A percentile compares a stretch with the other conserved stretches of the same genome.
Evolutionary conservation across 2,329 filamentous ascomycete genomes (phyloP).

Genomic region (Talaromyces verruculosus): DNA sequence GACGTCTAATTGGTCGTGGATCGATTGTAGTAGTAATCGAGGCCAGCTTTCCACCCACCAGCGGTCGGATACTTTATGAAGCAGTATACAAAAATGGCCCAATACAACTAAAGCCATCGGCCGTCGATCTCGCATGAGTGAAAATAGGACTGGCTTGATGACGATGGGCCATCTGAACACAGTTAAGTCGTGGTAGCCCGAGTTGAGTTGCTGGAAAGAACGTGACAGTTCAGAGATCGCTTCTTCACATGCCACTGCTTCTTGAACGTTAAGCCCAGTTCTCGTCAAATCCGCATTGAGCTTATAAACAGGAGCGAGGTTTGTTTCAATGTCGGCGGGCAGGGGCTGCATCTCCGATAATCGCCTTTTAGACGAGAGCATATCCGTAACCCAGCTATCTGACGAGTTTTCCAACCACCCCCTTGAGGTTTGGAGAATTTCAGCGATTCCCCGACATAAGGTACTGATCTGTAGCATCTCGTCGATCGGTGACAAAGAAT

Average conservation of each 20-base stretch:
- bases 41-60: constrained; percentile 70
- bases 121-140: constrained; percentile 59
- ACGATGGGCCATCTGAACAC: constrained; percentile 63
- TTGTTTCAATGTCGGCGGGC: constrained; percentile 25
- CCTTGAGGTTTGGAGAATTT: constrained; percentile 28
- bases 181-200: constrained; percentile 24
- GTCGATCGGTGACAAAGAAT: constrained; percentile 25
- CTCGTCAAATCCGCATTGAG: constrained; percentile 24
- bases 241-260: constrained; percentile 27
- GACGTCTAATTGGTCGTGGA: constrained; percentile 34
- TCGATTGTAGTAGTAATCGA: constrained; percentile 66
- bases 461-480: constrained; percentile 30
- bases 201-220: constrained; percentile 26
- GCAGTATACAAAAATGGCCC: constrained; percentile 65
- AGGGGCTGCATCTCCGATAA: constrained; percentile 22
- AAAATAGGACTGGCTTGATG: constrained; percentile 64
- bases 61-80: constrained; percentile 59
- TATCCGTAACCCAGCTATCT: constrained; percentile 23
- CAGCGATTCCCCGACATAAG: constrained; percentile 32
- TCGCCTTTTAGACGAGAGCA: constrained; percentile 17
- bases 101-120: constrained; percentile 64
- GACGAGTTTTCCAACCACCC: constrained; percentile 24
- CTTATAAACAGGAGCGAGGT: constrained; percentile 17
- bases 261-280: constrained; percentile 24
- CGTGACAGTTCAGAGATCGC: constrained; percentile 27